Evolutionary conservation across 163 green algal species (phyloP), one percentile per base, ranked within the genome.

Genomic region (Chlorella variabilis): DNA sequence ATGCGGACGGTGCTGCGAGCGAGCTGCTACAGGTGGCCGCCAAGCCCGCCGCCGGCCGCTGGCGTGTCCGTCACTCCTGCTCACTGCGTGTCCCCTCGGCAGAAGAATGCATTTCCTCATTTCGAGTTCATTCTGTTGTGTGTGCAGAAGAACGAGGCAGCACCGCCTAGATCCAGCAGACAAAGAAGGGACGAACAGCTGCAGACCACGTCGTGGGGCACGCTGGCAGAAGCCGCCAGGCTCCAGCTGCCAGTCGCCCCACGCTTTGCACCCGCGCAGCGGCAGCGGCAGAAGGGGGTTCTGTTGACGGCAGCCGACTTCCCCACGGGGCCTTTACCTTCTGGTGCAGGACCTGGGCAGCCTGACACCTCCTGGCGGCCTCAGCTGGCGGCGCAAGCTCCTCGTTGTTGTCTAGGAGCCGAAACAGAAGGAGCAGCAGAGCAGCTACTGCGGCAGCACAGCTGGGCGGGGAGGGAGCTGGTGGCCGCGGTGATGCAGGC

Each of bases 381-480:
- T 11, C 45, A 54, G 54, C 9, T 15, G 4, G 54, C 15, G 25
- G 54, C 15, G 54, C 54, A 9, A 62, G 54, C 54, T 62, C 9
- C 11, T 54, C 45, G 45, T 54, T 11, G 11, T 54, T 15, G 11
- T 54, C 45, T 23, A 54, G 45, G n/a, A 21, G 7, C 59, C 27
- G n/a, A 36, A 42, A 25, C 42, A 62, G 41, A n/a, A 23, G 42
- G 29, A 45, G 74, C 56, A 15, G 58, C 41, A n/a, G 17, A 33
- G 56, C 74, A 78, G 79, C 66, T 86, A 31, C 39, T 75, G 23
- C n/a, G n/a, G 23, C 21, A 34, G 38, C 59, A 79, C 13, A 33
- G 39, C 8, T 84, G 78, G 78, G 68, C 68, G 1, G 78, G 68
- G 6, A 17, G 7, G n/a, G 78, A 84, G 51, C 78, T 84, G 13